Evolutionary conservation across 441 rosid species (phyloP).

Genomic region (Biscutella auriculata): DNA sequence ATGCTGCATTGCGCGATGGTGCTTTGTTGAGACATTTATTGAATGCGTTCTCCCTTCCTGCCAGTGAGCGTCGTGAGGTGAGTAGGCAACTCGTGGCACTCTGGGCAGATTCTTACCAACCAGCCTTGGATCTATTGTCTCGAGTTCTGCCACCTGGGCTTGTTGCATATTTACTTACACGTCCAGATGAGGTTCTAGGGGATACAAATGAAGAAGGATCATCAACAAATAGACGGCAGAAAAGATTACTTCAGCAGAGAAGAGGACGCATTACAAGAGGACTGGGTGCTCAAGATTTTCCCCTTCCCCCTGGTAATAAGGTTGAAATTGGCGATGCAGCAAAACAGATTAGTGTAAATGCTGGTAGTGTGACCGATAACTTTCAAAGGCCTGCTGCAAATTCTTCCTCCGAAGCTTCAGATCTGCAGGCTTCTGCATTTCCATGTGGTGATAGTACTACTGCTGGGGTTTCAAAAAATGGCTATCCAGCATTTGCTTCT

Average conservation of each 20-base stretch:
- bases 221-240: slow-evolving; percentile 67
- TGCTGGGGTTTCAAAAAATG: slow-evolving; percentile 43
- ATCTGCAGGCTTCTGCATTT: slow-evolving; percentile 36
- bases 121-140: slow-evolving; percentile 79
- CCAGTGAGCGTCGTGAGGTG: slow-evolving; percentile 91
- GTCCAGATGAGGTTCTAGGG: slow-evolving; percentile 55
- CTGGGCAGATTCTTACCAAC: slow-evolving; percentile 99
- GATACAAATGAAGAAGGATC: slow-evolving; percentile 69
- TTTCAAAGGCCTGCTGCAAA: slow-evolving; percentile 37
- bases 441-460: slow-evolving; percentile 32
- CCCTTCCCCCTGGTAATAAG: slow-evolving; percentile 36
- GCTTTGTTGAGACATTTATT: slow-evolving; percentile 94
- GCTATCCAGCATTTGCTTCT: slow-evolving; percentile 35
- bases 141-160: slow-evolving; percentile 98
- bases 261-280: slow-evolving; percentile 59
- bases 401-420: slow-evolving; percentile 35
- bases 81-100: slow-evolving; percentile 99
- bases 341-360: slow-evolving; percentile 33
- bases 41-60: slow-evolving; percentile 82
- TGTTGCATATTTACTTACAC: slow-evolving; percentile 97
- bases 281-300: slow-evolving; percentile 53
- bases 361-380: slow-evolving; percentile 38
- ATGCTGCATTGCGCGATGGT: slow-evolving; percentile 98
- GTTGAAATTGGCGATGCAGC: slow-evolving; percentile 49
- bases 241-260: slow-evolving; percentile 84